Evolutionary conservation across 768 basidiomycete genomes (phyloP), one percentile per base, ranked within the genome.

Genomic region (Chalciporus sphaerocephalus): DNA sequence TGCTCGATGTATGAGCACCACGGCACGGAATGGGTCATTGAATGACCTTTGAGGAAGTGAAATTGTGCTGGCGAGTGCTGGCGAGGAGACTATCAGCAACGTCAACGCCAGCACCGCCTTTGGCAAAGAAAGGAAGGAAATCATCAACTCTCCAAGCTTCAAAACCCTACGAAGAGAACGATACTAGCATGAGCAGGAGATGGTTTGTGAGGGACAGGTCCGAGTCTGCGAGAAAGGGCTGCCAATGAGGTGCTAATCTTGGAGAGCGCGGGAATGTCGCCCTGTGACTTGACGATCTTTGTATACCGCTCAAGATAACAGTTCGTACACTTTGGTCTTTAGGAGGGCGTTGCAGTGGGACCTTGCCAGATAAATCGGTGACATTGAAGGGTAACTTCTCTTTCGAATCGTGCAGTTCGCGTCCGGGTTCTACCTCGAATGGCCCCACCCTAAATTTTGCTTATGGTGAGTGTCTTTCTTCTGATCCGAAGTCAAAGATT

Each of bases 21-120:
- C 69, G 3, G 74, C 74, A 40, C 75, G 73, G 64, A 90, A 83
- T 1, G 74, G 80, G 64, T 89, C 76, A 55, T 85, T 78, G 28
- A 55, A 51, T 0, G 75, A 62, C 0, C 73, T 72, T 5, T 60
- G 61, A 3, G 67, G 63, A 6, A 49, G 56, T 20, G 62, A 53
- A 12, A 69, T 45, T 22, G 47, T 40, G 37, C 23, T 43, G 15
- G 70, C 51, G 37, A 72, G 52, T 15, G 55, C 62, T 38, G 69
- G 68, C 9, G 62, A 62, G 17, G 32, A 13, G 22, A 67, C 64
- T 30, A 74, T 62, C 30, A 73, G 52, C 40, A 75, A 58, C 44
- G 65, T 62, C 25, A 73, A 50, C 38, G 54, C 58, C 47, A 63
- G 40, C 51, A 62, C 40, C 42, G 56, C 40, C 44, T 47, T 41